Conservation (phyloP, 139 green algal species). For the Coccomyxa sp. region DNA sequence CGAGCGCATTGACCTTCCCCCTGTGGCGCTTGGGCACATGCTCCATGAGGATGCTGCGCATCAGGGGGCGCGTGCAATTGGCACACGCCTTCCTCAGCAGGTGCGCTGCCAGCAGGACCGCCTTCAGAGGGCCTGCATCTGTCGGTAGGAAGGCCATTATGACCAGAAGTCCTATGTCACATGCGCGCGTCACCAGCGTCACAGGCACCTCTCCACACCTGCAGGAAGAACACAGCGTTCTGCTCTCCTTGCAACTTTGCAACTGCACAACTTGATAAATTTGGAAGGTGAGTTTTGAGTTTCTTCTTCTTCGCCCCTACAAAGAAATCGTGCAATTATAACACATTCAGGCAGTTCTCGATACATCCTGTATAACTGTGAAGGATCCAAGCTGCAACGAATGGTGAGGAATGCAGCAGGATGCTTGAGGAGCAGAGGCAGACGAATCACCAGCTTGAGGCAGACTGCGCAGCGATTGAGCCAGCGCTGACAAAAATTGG, state of each 20-base stretch:
- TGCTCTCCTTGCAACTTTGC: neutral
- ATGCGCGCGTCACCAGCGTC: constrained; percentile 24
- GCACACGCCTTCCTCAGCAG: constrained; percentile 27
- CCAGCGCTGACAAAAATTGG: constrained; percentile 20
- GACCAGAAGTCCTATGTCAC: constrained; percentile 32
- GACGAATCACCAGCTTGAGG: constrained; percentile 14
- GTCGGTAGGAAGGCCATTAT: constrained; percentile 36
- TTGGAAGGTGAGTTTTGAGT: neutral
- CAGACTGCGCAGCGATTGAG: constrained; percentile 10
- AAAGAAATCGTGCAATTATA: neutral
- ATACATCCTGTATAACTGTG: neutral
- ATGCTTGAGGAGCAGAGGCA: neutral
- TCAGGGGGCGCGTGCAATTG: constrained; percentile 34
- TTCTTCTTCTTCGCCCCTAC: neutral
- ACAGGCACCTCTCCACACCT: constrained; percentile 8
- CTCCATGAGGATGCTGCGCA: constrained; percentile 39
- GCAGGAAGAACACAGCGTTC: neutral
- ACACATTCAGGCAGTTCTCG: neutral
- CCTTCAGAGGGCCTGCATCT: neutral
- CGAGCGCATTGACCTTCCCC: constrained; percentile 40
- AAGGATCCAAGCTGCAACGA: too few relatives aligned
- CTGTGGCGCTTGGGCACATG: constrained; percentile 23
- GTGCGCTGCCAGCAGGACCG: constrained; percentile 27
- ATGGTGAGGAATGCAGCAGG: neutral
- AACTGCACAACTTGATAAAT: neutral